Conservation (phyloP, 129 eudicot species). For the Pseudognaphalium luteoalbum region DNA sequence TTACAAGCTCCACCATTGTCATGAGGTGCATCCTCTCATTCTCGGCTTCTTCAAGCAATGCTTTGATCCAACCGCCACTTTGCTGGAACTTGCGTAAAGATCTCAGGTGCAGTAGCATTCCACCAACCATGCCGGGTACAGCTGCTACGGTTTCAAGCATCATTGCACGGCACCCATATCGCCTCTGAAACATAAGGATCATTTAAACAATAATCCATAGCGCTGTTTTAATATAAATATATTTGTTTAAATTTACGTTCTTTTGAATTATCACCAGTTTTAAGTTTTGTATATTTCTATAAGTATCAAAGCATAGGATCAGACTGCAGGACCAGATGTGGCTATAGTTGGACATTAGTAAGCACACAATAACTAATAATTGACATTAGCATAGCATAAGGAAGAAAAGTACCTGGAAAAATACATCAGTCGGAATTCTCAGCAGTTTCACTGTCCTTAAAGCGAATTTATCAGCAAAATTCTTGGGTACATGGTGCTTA, state of each 20-base stretch:
- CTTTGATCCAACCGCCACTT: conserved; percentile 98
- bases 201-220: not conserved
- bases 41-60: conserved; percentile 97
- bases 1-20: conserved; percentile 98
- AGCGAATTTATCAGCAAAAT: conserved; percentile 78
- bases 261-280: not conserved
- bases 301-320: not conserved
- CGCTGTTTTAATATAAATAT: not conserved
- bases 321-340: conserved; percentile 1
- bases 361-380: conserved; percentile 1
- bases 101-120: conserved; percentile 86
- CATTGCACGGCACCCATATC: conserved; percentile 98
- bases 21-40: conserved; percentile 96
- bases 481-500: conserved; percentile 92
- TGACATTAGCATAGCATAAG: not conserved
- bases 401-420: conserved; percentile 63
- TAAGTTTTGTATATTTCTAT: not conserved
- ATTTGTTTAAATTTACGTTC: not conserved
- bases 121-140: conserved; percentile 99
- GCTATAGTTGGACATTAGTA: not conserved
- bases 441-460: conserved; percentile 82
- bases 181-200: conserved; percentile 57
- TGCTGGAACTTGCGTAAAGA: conserved; percentile 89
- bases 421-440: conserved; percentile 78
- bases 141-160: conserved; percentile 99